A percentile compares a stretch with the other conserved stretches of the same genome.
Conservation (phyloP, 768 basidiomycete species). For the Pulveroboletus sp. region DNA sequence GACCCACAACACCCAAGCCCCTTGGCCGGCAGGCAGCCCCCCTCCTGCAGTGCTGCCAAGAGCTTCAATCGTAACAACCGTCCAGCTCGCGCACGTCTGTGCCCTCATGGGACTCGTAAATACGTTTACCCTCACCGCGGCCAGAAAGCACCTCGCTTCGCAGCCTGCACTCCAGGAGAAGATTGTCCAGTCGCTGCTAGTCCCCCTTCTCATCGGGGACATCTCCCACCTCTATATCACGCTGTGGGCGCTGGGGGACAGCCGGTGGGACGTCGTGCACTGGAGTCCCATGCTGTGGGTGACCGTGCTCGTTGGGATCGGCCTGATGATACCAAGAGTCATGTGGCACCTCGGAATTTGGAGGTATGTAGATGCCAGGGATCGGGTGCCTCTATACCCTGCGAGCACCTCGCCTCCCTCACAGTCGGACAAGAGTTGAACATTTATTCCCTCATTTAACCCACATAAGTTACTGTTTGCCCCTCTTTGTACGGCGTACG, state of each 20-base stretch:
- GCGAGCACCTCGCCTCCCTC: not conserved
- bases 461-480: constrained; percentile 7
- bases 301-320: constrained; percentile 58
- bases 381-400: constrained; percentile 30
- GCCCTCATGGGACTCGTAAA: constrained; percentile 70
- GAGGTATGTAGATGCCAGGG: constrained; percentile 64
- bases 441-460: constrained; percentile 22
- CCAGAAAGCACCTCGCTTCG: constrained; percentile 52
- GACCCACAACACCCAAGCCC: constrained; percentile 73
- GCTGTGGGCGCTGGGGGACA: constrained; percentile 71
- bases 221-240: constrained; percentile 62
- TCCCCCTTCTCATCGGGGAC: constrained; percentile 68
- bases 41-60: constrained; percentile 49
- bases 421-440: constrained; percentile 12
- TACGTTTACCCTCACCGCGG: constrained; percentile 57
- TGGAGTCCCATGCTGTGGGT: constrained; percentile 72
- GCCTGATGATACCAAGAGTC: constrained; percentile 62
- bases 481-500: not conserved
- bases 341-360: constrained; percentile 75
- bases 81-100: constrained; percentile 76
- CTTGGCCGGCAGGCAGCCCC: constrained; percentile 50
- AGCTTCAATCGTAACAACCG: constrained; percentile 63
- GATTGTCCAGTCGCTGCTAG: constrained; percentile 57
- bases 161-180: constrained; percentile 69
- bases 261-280: constrained; percentile 51